These are phyloP conservation scores for Acarospora socialis DNA, from an alignment of 2,329 filamentous ascomycete genomes.

Conservation along the genomic window DNA sequence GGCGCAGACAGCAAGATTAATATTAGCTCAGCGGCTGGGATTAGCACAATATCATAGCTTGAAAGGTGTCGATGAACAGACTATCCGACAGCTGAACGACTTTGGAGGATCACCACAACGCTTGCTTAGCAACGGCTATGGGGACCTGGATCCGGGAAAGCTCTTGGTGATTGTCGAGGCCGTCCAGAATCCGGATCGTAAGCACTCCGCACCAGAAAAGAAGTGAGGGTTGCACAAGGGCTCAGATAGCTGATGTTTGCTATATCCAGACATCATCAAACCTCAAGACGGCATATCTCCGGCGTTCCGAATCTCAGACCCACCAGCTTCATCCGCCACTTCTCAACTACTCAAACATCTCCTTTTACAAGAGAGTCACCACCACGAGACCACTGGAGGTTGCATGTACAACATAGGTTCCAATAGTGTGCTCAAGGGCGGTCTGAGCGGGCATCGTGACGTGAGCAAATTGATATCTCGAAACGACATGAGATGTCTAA, in stretches of 20 bases:
- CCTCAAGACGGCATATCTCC: not conserved
- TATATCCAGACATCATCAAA: slow-evolving; percentile 16
- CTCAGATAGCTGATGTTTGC: not conserved
- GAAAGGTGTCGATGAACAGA: slow-evolving; percentile 25
- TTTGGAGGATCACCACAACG: slow-evolving; percentile 27
- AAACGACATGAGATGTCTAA: no score
- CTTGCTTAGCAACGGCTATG: slow-evolving; percentile 25
- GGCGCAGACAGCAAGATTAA: slow-evolving; percentile 33
- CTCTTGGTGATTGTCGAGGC: slow-evolving; percentile 29
- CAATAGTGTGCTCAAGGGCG: no score
- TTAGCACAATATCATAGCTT: slow-evolving; percentile 35
- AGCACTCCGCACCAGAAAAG: slow-evolving; percentile 3
- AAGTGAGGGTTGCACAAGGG: not conserved
- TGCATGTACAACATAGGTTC: no score
- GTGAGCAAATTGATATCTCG: no score
- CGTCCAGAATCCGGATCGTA: slow-evolving; percentile 24
- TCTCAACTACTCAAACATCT: slow-evolving; percentile 24
- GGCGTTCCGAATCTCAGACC: slow-evolving; percentile 18
- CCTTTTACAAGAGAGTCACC: slow-evolving; percentile 21
- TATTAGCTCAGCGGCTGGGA: slow-evolving; percentile 37
- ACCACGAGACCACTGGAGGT: no score
- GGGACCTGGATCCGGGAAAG: slow-evolving; percentile 15
- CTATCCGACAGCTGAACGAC: slow-evolving; percentile 32
- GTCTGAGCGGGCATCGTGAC: no score
- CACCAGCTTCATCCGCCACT: slow-evolving; percentile 22